These are phyloP conservation scores for Camellia granthamiana DNA, from an alignment of 148 eudicot genomes.

Conservation along the genomic window DNA sequence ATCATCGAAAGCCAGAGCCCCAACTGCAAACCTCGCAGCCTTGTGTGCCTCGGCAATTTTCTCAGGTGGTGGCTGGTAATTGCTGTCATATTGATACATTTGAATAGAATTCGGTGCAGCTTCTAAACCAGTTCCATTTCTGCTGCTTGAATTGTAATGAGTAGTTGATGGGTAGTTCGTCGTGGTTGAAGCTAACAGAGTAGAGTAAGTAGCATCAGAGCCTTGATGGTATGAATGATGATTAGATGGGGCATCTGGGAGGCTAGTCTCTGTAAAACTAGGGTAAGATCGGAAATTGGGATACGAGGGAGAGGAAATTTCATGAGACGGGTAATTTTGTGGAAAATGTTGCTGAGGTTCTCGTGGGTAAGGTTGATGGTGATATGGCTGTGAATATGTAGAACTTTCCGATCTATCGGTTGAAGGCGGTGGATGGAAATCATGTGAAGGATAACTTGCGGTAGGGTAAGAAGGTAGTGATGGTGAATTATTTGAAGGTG, in stretches of 20 bases:
- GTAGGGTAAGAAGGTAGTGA: conserved; percentile 39
- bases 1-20: conserved; percentile 95
- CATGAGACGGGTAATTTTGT: conserved; percentile 20
- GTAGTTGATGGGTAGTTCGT: conserved; percentile 45
- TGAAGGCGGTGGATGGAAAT: conserved; percentile 42
- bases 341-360: conserved; percentile 49
- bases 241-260: conserved; percentile 68
- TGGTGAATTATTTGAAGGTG: conserved; percentile 30
- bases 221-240: conserved; percentile 63
- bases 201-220: conserved; percentile 56
- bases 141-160: conserved; percentile 40
- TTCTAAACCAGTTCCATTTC: conserved; percentile 49
- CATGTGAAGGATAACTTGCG: conserved; percentile 50
- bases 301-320: conserved; percentile 27
- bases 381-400: conserved; percentile 51
- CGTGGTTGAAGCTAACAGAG: conserved; percentile 34
- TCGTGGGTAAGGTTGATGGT: conserved; percentile 47
- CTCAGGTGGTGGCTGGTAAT: conserved; percentile 76
- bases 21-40: conserved; percentile 98
- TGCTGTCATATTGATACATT: conserved; percentile 62
- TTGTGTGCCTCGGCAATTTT: conserved; percentile 94
- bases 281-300: conserved; percentile 91
- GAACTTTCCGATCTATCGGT: conserved; percentile 42
- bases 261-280: conserved; percentile 71
- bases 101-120: conserved; percentile 32